Percentiles rank a stretch among this genome's conserved stretches.
These are phyloP conservation scores for Alloascoidea hylecoeti DNA, from an alignment of 805 yeast genomes.

Conservation along the genomic window DNA sequence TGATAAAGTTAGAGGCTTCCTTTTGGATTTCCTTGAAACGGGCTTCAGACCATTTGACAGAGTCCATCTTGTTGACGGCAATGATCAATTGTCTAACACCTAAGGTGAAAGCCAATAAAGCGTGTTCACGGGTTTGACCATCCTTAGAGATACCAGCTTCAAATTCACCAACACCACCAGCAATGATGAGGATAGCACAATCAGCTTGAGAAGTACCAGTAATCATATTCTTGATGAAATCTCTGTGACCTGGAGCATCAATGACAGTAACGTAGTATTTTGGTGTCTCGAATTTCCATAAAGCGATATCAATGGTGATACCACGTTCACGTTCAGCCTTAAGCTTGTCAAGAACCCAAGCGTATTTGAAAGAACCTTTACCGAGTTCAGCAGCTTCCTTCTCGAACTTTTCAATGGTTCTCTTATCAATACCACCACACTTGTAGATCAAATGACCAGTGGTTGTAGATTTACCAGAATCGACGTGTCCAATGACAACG, in stretches of 20 bases:
- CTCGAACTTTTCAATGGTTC: constrained; percentile 97
- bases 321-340: constrained; percentile 97
- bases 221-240: constrained; percentile 92
- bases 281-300: constrained; percentile 88
- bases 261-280: constrained; percentile 82
- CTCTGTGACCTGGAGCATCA: constrained; percentile 95
- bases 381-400: constrained; percentile 97
- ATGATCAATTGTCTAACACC: constrained; percentile 81
- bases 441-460: constrained; percentile 98
- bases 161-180: constrained; percentile 89
- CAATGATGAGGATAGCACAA: constrained; percentile 81
- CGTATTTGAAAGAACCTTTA: constrained; percentile 95
- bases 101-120: constrained; percentile 77
- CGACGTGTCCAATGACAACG: constrained; percentile 99
- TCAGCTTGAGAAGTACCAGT: constrained; percentile 93
- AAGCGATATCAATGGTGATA: constrained; percentile 89
- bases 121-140: constrained; percentile 94
- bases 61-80: constrained; percentile 92
- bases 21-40: constrained; percentile 68
- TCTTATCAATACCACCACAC: constrained; percentile 98
- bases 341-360: constrained; percentile 92
- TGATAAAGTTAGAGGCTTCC: constrained; percentile 70
- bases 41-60: constrained; percentile 74
- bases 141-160: constrained; percentile 92
- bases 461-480: constrained; percentile 97